A percentile compares a stretch with the other conserved stretches of the same genome.
Conservation (phyloP, 805 yeast genomes). For the Groenewaldozyma salmanticensis region DNA sequence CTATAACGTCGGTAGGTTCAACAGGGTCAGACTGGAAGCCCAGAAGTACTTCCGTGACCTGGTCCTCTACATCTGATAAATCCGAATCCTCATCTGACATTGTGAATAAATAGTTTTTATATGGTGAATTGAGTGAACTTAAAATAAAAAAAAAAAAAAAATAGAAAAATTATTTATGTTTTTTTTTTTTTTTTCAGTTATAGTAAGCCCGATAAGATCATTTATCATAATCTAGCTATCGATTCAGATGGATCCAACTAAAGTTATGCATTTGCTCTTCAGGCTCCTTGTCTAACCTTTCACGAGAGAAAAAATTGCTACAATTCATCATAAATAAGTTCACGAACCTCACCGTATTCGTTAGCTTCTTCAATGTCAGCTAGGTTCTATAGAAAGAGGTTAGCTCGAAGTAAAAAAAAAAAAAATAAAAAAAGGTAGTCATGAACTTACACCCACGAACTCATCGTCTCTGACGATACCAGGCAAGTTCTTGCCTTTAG, state of each 20-base stretch:
- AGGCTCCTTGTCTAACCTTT: no score
- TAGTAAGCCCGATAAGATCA: no score
- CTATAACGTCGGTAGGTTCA: neutral
- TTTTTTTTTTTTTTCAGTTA: neutral
- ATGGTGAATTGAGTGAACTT: neutral
- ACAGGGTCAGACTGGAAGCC: constrained; percentile 26
- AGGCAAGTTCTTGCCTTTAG: constrained; percentile 67
- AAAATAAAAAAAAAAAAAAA: neutral
- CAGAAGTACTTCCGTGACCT: constrained; percentile 23
- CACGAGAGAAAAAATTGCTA: neutral
- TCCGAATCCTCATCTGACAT: constrained; percentile 15
- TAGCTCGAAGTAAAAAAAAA: neutral
- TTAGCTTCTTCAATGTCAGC: constrained; percentile 79
- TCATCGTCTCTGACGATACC: constrained; percentile 79
- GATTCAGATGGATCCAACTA: no score
- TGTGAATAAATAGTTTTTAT: neutral
- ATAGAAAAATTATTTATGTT: neutral
- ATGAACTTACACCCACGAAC: constrained; percentile 47
- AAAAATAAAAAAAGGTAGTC: neutral
- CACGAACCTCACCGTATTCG: constrained; percentile 35
- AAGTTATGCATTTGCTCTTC: no score
- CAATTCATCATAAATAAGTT: constrained; percentile 14
- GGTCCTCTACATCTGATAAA: constrained; percentile 30
- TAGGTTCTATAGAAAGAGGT: constrained; percentile 40
- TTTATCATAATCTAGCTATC: no score